Evolutionary conservation across 805 yeast species (phyloP), one percentile per base, ranked within the genome.

Genomic region (Maudiozyma bulderi): DNA sequence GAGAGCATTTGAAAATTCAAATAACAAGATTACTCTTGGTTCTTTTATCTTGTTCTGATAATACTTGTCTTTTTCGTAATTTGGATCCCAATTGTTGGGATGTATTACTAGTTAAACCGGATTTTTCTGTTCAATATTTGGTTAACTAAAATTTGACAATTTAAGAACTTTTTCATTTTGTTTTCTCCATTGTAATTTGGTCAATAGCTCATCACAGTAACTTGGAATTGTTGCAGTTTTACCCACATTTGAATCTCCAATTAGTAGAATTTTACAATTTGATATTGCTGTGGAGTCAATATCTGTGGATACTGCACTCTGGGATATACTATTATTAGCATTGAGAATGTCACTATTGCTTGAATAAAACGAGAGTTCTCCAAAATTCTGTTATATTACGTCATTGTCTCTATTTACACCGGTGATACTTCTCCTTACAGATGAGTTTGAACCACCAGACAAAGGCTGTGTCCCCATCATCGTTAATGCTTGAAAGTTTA

Each of bases 181-280:
- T 13, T 29, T 26, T n/a, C 33, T 50, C 32, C 50, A 43, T 34
- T 59, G 61, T 3, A 56, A 52, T 40, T 54, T 53, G 2, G 66
- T 64, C 15, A 63, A 61, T 8, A 66, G 49, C 45, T 65, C 69
- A 46, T 70, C 67, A 52, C 74, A 72, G 48, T 72, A 74, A 20
- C 70, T 66, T 6, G 73, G 51, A 3, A 74, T 66, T 53, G 74
- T 62, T 1, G 78, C 76, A 8, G 76, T 70, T 51, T 74, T 74
- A 1, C 78, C 78, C 2, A 74, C 77, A 10, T 74, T 73, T 1
- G 76, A 71, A 43, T 73, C 73, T 2, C 78, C 78, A 31, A 74
- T 62, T 5, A 73, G 57, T 8, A 73, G 54, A 5, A 72, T 49
- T 52, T 73, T 73, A 69, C 38, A 35, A 35, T 35, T 35, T 13